phyloP scores from a whole-genome alignment of 352 stramenopile genomes.

The Globisporangium lucens region DNA sequence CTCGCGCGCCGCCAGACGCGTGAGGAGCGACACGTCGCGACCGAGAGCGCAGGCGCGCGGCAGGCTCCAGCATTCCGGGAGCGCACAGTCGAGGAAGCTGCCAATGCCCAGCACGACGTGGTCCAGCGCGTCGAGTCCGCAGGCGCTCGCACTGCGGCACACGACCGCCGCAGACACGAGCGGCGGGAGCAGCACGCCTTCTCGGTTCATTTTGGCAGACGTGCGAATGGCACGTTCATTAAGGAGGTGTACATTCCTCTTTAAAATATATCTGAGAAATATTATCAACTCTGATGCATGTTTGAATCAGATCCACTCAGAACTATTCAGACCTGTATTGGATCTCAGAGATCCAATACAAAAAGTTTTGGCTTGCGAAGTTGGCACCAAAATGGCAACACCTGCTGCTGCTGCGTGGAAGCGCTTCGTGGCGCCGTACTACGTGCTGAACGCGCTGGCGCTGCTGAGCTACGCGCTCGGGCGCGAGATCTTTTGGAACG shows the following conservation, averaged over 20 bases:
- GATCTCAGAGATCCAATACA: too few species aligned
- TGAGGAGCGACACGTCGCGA: constrained; percentile 4
- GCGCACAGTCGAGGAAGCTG: constrained; percentile 8
- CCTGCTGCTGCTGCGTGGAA: constrained; percentile 20
- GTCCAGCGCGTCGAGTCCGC: neutral
- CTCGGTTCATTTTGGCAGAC: too few species aligned
- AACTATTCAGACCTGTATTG: too few species aligned
- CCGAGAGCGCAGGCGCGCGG: constrained; percentile 3
- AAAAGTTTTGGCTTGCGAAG: too few species aligned
- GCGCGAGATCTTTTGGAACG: constrained; percentile 37
- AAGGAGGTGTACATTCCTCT: too few species aligned
- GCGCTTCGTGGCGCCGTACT: constrained; percentile 72
- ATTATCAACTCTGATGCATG: too few species aligned
- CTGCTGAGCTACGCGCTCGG: constrained; percentile 57
- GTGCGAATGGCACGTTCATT: too few species aligned
- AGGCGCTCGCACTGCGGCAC: constrained; percentile 1
- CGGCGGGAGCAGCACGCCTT: neutral
- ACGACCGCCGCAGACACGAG: constrained; percentile 4
- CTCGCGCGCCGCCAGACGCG: neutral
- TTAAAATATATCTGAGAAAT: too few species aligned
- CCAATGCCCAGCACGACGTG: constrained; percentile 6
- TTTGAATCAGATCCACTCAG: too few species aligned
- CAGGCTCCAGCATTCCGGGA: neutral
- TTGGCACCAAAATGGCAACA: too few species aligned
- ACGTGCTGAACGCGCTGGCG: constrained; percentile 52